A percentile compares a stretch with the other conserved stretches of the same genome.
Conservation (phyloP, 768 basidiomycete species). For the Psilocybe cubensis region DNA sequence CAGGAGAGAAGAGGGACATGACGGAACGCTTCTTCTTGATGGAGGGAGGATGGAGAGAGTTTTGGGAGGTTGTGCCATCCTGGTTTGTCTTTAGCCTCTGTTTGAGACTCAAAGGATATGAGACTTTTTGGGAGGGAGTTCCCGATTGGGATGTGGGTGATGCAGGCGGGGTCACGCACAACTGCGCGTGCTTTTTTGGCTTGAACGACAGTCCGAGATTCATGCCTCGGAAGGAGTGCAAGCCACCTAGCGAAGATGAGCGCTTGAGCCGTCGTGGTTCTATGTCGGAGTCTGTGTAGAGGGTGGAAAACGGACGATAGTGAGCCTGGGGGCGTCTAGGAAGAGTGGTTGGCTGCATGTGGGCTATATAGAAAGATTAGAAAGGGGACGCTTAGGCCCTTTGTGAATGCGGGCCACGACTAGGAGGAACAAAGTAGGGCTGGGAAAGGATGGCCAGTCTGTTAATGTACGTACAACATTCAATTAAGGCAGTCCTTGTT, state of each 20-base stretch:
- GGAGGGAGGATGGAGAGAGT: conserved; percentile 9
- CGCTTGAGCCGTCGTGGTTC: conserved; percentile 25
- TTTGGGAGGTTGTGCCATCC: conserved; percentile 7
- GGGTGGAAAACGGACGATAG: conserved; percentile 44
- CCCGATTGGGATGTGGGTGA: conserved; percentile 12
- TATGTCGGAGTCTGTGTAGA: conserved; percentile 27
- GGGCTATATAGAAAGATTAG: conserved; percentile 16
- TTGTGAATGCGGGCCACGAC: conserved; percentile 14
- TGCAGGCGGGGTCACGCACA: conserved; percentile 5
- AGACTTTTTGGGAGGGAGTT: conserved; percentile 20
- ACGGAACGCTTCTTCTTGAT: conserved; percentile 44
- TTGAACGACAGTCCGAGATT: conserved; percentile 40
- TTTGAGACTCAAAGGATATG: conserved; percentile 12
- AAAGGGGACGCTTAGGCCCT: conserved; percentile 19
- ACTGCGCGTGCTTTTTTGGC: conserved; percentile 16
- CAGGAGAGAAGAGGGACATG: conserved; percentile 39
- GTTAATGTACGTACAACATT: too few relatives aligned
- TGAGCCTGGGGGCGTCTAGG: conserved; percentile 29
- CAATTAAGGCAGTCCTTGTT: neutral
- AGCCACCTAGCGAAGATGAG: conserved; percentile 34
- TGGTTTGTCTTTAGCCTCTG: conserved; percentile 2
- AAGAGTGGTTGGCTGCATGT: conserved; percentile 7
- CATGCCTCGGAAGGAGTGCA: conserved; percentile 25
- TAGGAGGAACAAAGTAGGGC: neutral
- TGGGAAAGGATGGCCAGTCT: conserved; percentile 4